Percentiles rank a stretch among this genome's conserved stretches.
These are phyloP conservation scores for Zoysia japonica DNA, from an alignment of 176 grass and related monocot genomes.

Conservation along the genomic window DNA sequence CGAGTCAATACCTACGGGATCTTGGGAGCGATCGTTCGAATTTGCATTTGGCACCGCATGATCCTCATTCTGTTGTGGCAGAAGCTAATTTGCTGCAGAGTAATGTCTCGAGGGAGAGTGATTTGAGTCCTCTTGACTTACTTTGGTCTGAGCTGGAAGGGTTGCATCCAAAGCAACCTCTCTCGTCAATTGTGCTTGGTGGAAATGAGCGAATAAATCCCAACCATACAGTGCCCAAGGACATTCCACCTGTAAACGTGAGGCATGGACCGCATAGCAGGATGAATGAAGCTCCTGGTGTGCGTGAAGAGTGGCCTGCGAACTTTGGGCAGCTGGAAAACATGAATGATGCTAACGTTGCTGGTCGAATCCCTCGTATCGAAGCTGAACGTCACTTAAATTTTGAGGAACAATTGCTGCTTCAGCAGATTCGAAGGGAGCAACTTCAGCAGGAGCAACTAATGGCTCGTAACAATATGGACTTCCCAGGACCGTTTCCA, in stretches of 20 bases:
- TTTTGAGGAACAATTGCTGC: slow-evolving; percentile 70
- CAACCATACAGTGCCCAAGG: slow-evolving; percentile 50
- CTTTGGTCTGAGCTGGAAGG: slow-evolving; percentile 97
- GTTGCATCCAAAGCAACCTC: slow-evolving; percentile 76
- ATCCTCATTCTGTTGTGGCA: slow-evolving; percentile 42
- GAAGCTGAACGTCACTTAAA: slow-evolving; percentile 71
- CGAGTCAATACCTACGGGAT: slow-evolving; percentile 51
- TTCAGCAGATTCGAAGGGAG: slow-evolving; percentile 69
- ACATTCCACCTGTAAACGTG: slow-evolving; percentile 52
- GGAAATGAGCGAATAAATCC: slow-evolving; percentile 45
- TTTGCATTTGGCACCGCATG: slow-evolving; percentile 41
- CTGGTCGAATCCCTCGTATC: slow-evolving; percentile 44
- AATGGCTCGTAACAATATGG: slow-evolving; percentile 57
- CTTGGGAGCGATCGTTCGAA: slow-evolving; percentile 44
- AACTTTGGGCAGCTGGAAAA: slow-evolving; percentile 53
- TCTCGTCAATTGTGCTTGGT: slow-evolving; percentile 71
- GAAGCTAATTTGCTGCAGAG: slow-evolving; percentile 53
- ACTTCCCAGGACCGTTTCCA: slow-evolving; percentile 55
- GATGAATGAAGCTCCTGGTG: slow-evolving; percentile 45
- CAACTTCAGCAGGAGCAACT: slow-evolving; percentile 72
- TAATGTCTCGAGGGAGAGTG: slow-evolving; percentile 55
- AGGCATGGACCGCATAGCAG: slow-evolving; percentile 50
- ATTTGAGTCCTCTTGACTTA: slow-evolving; percentile 83
- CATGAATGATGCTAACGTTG: slow-evolving; percentile 57
- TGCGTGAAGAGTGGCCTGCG: slow-evolving; percentile 49